These are phyloP conservation scores for Linnemannia schmuckeri DNA, from an alignment of 192 early-diverging fungal species.

Conservation along the genomic window DNA sequence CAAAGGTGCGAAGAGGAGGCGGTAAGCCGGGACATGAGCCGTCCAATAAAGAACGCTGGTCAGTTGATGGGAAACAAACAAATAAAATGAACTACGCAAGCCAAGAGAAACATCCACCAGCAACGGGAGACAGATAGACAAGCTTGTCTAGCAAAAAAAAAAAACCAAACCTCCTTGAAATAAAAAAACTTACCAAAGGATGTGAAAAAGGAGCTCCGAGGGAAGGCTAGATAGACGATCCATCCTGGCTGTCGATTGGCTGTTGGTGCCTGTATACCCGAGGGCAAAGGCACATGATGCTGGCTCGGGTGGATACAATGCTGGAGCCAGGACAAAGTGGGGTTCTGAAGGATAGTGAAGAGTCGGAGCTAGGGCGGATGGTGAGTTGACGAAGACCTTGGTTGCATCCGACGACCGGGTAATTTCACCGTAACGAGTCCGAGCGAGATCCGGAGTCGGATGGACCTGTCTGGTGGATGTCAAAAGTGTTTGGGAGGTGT, in stretches of 20 bases:
- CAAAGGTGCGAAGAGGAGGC: neutral
- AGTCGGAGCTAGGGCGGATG: conserved; percentile 8
- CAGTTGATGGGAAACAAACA: conserved; percentile 10
- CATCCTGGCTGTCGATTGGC: neutral
- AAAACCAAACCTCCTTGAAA: neutral
- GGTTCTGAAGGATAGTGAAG: neutral
- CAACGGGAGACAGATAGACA: neutral
- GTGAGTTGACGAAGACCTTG: neutral
- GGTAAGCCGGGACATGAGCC: neutral
- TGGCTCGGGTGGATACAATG: neutral
- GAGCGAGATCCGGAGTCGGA: neutral
- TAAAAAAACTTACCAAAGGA: conserved; percentile 32
- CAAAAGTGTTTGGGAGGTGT: neutral
- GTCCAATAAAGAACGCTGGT: conserved; percentile 1
- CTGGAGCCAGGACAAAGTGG: neutral
- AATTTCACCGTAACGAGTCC: neutral
- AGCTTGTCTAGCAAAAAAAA: no score
- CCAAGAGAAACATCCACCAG: neutral
- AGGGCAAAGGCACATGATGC: neutral
- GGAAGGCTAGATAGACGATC: conserved; percentile 35
- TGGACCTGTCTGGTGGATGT: neutral
- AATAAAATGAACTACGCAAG: neutral
- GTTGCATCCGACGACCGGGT: neutral
- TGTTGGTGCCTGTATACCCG: neutral
- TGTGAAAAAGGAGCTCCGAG: conserved; percentile 36